Conservation (phyloP, 495 filamentous ascomycete species). For the Halenospora varia region DNA sequence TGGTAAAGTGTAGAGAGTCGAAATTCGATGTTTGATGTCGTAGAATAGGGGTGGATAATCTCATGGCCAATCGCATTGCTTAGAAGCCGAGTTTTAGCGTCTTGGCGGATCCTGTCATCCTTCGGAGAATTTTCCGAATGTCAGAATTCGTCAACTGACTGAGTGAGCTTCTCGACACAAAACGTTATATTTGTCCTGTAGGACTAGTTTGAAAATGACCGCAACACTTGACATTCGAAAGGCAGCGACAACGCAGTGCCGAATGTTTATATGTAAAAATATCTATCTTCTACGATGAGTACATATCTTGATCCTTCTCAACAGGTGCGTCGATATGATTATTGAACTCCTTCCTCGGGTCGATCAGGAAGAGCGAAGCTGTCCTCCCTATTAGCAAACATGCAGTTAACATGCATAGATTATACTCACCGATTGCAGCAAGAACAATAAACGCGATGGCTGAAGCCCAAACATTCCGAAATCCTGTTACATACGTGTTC, state of each 20-base stretch:
- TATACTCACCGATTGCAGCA: constrained; percentile 14
- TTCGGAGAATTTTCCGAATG: no score
- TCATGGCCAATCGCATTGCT: background rate
- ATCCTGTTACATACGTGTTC: constrained; percentile 23
- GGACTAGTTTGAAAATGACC: no score
- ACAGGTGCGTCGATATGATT: constrained; percentile 15
- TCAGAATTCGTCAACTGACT: no score
- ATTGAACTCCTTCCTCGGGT: constrained; percentile 18
- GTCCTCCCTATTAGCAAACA: background rate
- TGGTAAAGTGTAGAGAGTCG: background rate
- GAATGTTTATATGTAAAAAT: no score
- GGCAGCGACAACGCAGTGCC: no score
- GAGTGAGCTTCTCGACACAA: no score
- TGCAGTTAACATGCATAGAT: background rate
- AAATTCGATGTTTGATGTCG: background rate
- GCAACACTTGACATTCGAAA: no score
- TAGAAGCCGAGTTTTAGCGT: background rate
- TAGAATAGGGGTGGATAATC: background rate
- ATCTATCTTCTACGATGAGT: background rate
- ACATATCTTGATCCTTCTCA: constrained; percentile 8
- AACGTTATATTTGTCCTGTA: no score
- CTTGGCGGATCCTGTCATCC: no score
- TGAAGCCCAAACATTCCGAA: constrained; percentile 30
- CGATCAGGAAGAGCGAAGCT: constrained; percentile 16
- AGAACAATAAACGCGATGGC: constrained; percentile 24